Percentiles rank a stretch among this genome's conserved stretches.
Conservation (phyloP, 169 alveolate species). For the Eimeria tenella region DNA sequence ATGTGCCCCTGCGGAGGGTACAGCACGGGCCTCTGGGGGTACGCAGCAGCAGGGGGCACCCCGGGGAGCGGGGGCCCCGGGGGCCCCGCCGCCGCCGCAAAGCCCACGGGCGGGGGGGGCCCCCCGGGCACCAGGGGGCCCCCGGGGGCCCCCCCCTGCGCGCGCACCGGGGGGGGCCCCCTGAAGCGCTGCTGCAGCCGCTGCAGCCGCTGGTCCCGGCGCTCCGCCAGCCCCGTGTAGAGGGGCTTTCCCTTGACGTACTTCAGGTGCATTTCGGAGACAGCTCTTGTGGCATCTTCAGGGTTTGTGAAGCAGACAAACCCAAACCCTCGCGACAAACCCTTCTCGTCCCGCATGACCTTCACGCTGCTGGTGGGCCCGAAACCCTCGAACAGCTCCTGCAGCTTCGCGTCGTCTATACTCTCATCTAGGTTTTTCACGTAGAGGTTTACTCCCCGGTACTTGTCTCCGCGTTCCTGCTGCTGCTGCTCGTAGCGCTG, state of each 20-base stretch:
- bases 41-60: background rate
- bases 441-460: conserved; percentile 93
- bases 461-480: conserved; percentile 85
- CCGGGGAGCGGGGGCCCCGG: conserved; percentile 43
- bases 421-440: conserved; percentile 94
- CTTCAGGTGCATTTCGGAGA: conserved; percentile 96
- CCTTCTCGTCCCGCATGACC: conserved; percentile 95
- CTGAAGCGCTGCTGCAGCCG: conserved; percentile 93
- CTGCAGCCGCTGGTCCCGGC: conserved; percentile 92
- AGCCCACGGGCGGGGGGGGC: background rate
- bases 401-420: conserved; percentile 91
- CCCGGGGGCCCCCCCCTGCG: background rate
- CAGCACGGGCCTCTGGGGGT: conserved; percentile 66
- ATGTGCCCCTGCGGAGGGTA: conserved; percentile 79
- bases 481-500: conserved; percentile 88
- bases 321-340: conserved; percentile 98
- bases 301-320: conserved; percentile 97
- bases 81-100: background rate
- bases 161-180: conserved; percentile 81
- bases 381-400: conserved; percentile 92
- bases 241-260: conserved; percentile 92
- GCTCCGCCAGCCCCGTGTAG: conserved; percentile 95
- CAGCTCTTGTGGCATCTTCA: conserved; percentile 98
- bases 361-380: conserved; percentile 95
- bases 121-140: conserved; percentile 13